These are phyloP conservation scores for Populus euphratica DNA, from an alignment of 345 rosid species.

Conservation along the genomic window DNA sequence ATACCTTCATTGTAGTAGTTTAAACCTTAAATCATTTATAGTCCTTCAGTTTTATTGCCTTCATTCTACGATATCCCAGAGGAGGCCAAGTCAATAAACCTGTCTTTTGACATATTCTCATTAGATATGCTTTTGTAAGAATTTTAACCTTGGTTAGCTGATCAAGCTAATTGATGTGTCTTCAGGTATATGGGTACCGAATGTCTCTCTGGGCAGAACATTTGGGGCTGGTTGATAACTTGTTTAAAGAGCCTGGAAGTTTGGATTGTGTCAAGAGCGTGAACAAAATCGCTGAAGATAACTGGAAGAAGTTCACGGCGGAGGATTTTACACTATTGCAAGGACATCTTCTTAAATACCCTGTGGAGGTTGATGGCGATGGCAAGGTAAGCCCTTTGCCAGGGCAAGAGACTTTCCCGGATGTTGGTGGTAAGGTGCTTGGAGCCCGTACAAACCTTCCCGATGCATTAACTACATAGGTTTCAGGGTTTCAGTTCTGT, in stretches of 20 bases:
- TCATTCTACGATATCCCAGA: not conserved
- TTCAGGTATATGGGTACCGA: conserved; percentile 72
- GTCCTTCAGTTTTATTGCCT: not conserved
- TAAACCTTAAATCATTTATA: not conserved
- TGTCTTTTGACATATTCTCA: not conserved
- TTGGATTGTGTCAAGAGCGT: conserved; percentile 57
- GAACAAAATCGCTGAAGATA: conserved; percentile 63
- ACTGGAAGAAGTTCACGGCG: conserved; percentile 56
- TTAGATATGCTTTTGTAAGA: not conserved
- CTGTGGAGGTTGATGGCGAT: conserved; percentile 43
- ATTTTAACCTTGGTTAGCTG: not conserved
- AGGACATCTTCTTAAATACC: conserved; percentile 75
- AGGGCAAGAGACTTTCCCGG: conserved; percentile 69
- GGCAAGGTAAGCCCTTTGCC: conserved; percentile 59
- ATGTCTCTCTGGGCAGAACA: conserved; percentile 96
- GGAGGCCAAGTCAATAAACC: not conserved
- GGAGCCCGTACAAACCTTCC: conserved; percentile 71
- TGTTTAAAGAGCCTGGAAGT: conserved; percentile 50
- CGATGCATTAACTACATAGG: conserved; percentile 61
- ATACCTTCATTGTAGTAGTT: not conserved
- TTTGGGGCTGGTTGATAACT: conserved; percentile 43
- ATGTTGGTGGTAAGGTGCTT: conserved; percentile 75
- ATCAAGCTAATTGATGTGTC: not conserved
- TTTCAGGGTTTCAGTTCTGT: not conserved
- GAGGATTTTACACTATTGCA: conserved; percentile 44